Evolutionary conservation across 768 basidiomycete genomes (phyloP).

Genomic region (Vararia minispora): DNA sequence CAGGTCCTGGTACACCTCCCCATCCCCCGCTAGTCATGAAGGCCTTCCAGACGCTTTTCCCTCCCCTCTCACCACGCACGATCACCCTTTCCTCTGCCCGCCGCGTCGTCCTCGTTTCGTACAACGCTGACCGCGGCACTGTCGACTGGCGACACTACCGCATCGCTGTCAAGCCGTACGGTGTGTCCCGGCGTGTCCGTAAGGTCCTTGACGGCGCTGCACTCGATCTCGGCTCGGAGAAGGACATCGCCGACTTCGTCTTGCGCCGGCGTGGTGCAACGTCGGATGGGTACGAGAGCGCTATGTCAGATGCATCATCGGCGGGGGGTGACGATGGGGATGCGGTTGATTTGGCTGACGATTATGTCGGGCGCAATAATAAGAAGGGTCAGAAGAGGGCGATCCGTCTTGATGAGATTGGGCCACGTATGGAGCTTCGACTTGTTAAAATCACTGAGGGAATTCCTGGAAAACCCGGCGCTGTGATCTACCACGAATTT

Average conservation of each 20-base stretch:
- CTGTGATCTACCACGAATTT: constrained; percentile 90
- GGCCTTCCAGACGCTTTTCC: constrained; percentile 93
- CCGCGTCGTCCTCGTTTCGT: constrained; percentile 86
- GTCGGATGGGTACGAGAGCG: constrained; percentile 65
- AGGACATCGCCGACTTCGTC: constrained; percentile 93
- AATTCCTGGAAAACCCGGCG: constrained; percentile 85
- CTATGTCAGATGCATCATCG: constrained; percentile 72
- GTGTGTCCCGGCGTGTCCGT: constrained; percentile 85
- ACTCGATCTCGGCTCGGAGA: constrained; percentile 78
- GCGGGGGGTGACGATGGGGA: constrained; percentile 76
- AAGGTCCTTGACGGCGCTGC: constrained; percentile 67
- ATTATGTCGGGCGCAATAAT: constrained; percentile 94
- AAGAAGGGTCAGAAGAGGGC: constrained; percentile 86
- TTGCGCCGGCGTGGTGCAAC: constrained; percentile 48
- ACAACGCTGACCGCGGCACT: constrained; percentile 76
- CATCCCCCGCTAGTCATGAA: constrained; percentile 91
- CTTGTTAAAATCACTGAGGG: constrained; percentile 94
- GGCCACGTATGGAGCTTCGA: constrained; percentile 88
- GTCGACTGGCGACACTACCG: constrained; percentile 91
- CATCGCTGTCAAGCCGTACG: constrained; percentile 91
- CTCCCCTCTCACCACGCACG: constrained; percentile 76
- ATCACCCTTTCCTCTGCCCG: constrained; percentile 82
- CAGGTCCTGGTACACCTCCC: constrained; percentile 61
- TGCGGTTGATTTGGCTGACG: constrained; percentile 76
- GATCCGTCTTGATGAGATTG: constrained; percentile 86